Evolutionary conservation across 495 filamentous ascomycete genomes (phyloP).

Genomic region (Talaromyces adpressus): DNA sequence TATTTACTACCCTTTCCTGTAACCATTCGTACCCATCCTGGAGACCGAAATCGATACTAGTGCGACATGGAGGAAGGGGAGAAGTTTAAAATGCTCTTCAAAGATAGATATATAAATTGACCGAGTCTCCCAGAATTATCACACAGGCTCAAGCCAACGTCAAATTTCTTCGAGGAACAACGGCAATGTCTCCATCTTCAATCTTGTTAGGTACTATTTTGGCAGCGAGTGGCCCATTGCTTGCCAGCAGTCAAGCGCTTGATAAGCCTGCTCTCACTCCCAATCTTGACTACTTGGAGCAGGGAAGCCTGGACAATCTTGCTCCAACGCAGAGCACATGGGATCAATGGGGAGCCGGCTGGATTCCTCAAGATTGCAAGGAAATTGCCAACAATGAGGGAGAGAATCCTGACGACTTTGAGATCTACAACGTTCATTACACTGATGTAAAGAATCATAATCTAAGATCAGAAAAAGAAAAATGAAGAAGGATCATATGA

Average conservation of each 20-base stretch:
- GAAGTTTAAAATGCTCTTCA: too few species aligned
- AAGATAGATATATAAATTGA: not conserved
- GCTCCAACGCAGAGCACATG: slow-evolving; percentile 1
- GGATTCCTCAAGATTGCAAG: slow-evolving; percentile 19
- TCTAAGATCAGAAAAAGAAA: not conserved
- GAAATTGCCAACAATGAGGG: slow-evolving; percentile 10
- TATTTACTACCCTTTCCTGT: not conserved
- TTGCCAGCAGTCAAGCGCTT: not conserved
- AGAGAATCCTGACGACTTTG: slow-evolving; percentile 16
- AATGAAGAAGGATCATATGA: not conserved
- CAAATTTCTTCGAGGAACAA: not conserved
- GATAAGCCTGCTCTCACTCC: slow-evolving; percentile 8
- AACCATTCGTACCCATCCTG: not conserved
- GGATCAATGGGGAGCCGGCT: slow-evolving; percentile 14
- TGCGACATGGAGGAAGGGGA: too few species aligned
- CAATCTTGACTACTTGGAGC: slow-evolving; percentile 11
- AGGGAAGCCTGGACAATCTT: slow-evolving; percentile 9
- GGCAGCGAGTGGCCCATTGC: not conserved
- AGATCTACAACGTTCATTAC: slow-evolving; percentile 23
- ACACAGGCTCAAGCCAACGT: not conserved
- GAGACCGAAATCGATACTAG: too few species aligned
- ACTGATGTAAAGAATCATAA: slow-evolving; percentile 11
- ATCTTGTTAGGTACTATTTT: not conserved
- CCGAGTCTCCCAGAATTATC: not conserved
- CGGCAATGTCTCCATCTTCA: not conserved